Base-by-base conservation (phyloP, 441 rosid genomes). In the Adansonia grandidieri region DNA sequence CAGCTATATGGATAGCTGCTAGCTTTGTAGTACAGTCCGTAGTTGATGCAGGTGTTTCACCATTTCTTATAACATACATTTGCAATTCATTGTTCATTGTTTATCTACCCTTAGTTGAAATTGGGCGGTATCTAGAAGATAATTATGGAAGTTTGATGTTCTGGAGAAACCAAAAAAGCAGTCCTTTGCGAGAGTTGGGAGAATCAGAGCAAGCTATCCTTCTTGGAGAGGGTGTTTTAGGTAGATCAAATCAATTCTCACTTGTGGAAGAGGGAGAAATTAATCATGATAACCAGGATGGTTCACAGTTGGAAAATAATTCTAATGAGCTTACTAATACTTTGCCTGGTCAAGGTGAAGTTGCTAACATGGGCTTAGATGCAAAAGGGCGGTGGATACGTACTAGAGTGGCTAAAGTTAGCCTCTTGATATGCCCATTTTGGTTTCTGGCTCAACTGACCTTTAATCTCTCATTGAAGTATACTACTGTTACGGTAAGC, bases 1-100 rank as follows among this genome's bases (percentile, higher is more conserved):
- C 99, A 0, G 84, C 84, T 71, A 96, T 96, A 58, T 96, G 98
- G 99, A 93, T 96, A 73, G 93, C 95, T 6, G 99, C 99, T 9
- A 93, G 98, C 85, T 96, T 91, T 78, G 97, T 93, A 79, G 99
- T 96, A 60, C 98, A 96, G 78, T 93, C 97, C n/a, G 98, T 93
- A 19, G 97, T 93, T 2, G 96, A 92, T 86, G 91, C 83, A 2
- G 99, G 98, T 42, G 97, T 96, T 57, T 96, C 98, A 0, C 98
- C 99, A 1, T 96, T 96, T 81, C 90, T 96, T 68, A 83, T 96
- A 77, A 91, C 98, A 14, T 93, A 91, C 82, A 96, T 96, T 79
- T 96, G 99, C 86, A 96, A 96, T 84, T 93, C 99, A 0, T 80
- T 96, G 82, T 93, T 96, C 84, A 81, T 96, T 53, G 74, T 96